These are phyloP conservation scores for Suillus sp. DNA, from an alignment of 768 basidiomycete genomes.

Conservation along the genomic window DNA sequence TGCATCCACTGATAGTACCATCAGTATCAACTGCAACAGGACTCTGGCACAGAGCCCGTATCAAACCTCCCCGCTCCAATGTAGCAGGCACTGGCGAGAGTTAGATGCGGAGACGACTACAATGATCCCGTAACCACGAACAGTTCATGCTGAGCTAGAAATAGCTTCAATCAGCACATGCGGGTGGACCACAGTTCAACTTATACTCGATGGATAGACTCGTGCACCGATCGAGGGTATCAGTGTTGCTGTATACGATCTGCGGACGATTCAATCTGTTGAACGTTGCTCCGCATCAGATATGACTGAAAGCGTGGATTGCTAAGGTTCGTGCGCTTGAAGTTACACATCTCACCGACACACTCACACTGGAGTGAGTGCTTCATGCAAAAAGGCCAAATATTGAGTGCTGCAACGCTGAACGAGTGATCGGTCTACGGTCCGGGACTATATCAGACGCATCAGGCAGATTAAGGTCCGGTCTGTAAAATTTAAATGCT, in stretches of 20 bases:
- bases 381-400: not conserved
- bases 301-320: not conserved
- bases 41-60: not conserved
- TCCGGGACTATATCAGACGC: not conserved
- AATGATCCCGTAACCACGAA: not conserved
- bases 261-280: not conserved
- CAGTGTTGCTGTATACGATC: not conserved
- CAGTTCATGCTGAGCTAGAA: not conserved
- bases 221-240: not conserved
- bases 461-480: not conserved
- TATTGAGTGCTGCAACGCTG: not conserved
- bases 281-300: not conserved
- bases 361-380: not conserved
- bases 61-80: not conserved
- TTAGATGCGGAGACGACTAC: not conserved
- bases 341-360: not conserved
- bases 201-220: not conserved
- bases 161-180: not conserved
- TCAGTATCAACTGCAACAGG: not conserved
- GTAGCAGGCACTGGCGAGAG: not conserved
- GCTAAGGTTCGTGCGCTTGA: not conserved
- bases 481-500: too few relatives aligned
- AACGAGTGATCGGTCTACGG: not conserved
- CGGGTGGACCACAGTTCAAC: not conserved
- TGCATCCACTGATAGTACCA: not conserved